Percentiles rank a stretch among this genome's conserved stretches.
phyloP scores from a whole-genome alignment of 495 filamentous ascomycete genomes.

The Recurvomyces mirabilis region DNA sequence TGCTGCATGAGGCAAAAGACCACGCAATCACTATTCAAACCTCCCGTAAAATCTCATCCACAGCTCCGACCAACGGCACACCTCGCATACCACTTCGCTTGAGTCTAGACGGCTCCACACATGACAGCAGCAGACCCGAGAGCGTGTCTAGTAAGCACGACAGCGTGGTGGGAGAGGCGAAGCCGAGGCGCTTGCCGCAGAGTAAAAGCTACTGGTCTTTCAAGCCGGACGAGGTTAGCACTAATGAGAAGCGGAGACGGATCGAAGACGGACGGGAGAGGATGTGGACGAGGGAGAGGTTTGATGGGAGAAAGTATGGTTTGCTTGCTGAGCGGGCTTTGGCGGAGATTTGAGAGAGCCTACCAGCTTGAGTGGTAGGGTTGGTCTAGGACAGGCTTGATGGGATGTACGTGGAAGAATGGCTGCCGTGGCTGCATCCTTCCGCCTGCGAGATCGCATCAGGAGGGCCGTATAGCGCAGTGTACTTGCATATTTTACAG shows the following conservation, averaged over 20 bases:
- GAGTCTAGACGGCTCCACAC: not conserved
- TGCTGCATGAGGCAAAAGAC: constrained; percentile 1
- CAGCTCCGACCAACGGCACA: constrained; percentile 1
- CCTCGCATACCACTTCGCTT: not conserved
- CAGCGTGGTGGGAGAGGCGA: not conserved
- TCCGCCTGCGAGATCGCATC: no score
- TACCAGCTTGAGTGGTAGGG: no score
- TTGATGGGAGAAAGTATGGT: constrained; percentile 14
- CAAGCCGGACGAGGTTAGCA: not conserved
- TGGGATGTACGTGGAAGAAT: no score
- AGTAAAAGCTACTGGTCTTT: constrained; percentile 14
- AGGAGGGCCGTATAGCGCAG: no score
- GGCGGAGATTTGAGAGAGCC: constrained; percentile 17
- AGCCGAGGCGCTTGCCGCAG: not conserved
- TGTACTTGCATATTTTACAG: no score
- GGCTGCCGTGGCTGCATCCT: no score
- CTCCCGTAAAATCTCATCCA: not conserved
- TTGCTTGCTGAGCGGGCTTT: constrained; percentile 11
- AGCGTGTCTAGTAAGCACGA: not conserved
- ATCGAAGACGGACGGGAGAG: constrained; percentile 12
- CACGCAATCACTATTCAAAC: constrained; percentile 6
- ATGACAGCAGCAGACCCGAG: not conserved
- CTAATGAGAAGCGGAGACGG: constrained; percentile 2
- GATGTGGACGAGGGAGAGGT: constrained; percentile 15
- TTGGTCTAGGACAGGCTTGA: no score